Percentiles rank a stretch among this genome's conserved stretches.
Evolutionary conservation across 176 grass and related monocot genomes (phyloP).

Genomic region (Sorghum bicolor): DNA sequence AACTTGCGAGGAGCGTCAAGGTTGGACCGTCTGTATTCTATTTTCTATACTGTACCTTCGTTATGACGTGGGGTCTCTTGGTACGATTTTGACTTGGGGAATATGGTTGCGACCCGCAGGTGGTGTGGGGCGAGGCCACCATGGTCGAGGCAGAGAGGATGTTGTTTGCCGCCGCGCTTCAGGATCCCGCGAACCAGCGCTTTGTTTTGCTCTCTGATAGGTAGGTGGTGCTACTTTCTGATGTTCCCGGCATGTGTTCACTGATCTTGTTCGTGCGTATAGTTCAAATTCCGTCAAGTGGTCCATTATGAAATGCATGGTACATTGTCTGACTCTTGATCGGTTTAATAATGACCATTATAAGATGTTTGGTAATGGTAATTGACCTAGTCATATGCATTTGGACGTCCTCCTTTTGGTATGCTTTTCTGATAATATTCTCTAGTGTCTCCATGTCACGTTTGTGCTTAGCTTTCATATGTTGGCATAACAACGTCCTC

Average conservation of each 20-base stretch:
- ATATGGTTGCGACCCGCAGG: constrained; percentile 42
- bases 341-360: background rate
- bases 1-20: constrained; percentile 68
- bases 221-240: constrained; percentile 43
- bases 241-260: background rate
- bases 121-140: constrained; percentile 80
- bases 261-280: background rate
- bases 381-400: background rate
- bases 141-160: constrained; percentile 91
- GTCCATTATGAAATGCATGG: background rate
- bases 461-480: constrained; percentile 2
- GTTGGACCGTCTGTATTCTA: constrained; percentile 17
- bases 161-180: constrained; percentile 67
- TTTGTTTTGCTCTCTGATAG: constrained; percentile 86
- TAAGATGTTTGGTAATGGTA: constrained; percentile 1
- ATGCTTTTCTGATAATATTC: constrained; percentile 5
- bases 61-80: background rate
- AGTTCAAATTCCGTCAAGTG: background rate
- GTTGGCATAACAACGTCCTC: background rate
- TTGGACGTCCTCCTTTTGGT: background rate
- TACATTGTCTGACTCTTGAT: background rate
- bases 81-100: constrained; percentile 20
- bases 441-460: background rate
- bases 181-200: constrained; percentile 73
- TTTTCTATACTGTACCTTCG: background rate